Evolutionary conservation across 1,284 basidiomycete species (phyloP).

Genomic region (Phylloporus gajari): DNA sequence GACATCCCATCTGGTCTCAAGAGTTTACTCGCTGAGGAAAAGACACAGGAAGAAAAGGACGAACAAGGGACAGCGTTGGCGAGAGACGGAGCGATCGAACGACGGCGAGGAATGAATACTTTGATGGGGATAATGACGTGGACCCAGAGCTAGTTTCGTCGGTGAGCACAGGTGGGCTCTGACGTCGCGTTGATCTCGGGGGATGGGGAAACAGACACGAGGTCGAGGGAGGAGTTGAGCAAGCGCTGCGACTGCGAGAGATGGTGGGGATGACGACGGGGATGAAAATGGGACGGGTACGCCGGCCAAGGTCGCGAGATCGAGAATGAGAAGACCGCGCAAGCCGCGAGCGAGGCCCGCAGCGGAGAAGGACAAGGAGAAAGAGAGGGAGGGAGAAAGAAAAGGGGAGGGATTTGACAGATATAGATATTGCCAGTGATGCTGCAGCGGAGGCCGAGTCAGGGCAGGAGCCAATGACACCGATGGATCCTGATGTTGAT

Average conservation of each 20-base stretch:
- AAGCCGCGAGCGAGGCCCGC: constrained; percentile 39
- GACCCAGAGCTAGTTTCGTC: constrained; percentile 55
- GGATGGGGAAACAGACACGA: constrained; percentile 38
- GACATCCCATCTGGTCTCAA: constrained; percentile 94
- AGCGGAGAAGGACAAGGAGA: constrained; percentile 52
- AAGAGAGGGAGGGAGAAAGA: constrained; percentile 49
- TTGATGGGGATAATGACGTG: constrained; percentile 76
- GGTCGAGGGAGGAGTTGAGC: constrained; percentile 42
- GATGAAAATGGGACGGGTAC: constrained; percentile 32
- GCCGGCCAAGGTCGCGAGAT: constrained; percentile 18
- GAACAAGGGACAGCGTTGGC: constrained; percentile 66
- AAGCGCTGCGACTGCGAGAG: constrained; percentile 20
- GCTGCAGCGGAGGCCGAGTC: constrained; percentile 41
- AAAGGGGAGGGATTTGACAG: constrained; percentile 51
- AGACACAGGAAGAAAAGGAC: constrained; percentile 75
- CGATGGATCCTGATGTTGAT: constrained; percentile 45
- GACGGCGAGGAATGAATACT: constrained; percentile 72
- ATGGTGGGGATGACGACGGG: constrained; percentile 39
- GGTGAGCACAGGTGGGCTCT: constrained; percentile 26
- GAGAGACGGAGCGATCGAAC: constrained; percentile 65
- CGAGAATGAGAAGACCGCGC: constrained; percentile 35
- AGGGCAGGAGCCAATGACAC: constrained; percentile 44
- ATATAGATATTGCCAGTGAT: constrained; percentile 37
- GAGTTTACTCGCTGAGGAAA: constrained; percentile 82
- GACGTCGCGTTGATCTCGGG: constrained; percentile 42